Evolutionary conservation across 2,329 filamentous ascomycete species (phyloP), one percentile per base, ranked within the genome.

Genomic region (Penicillium sp.): DNA sequence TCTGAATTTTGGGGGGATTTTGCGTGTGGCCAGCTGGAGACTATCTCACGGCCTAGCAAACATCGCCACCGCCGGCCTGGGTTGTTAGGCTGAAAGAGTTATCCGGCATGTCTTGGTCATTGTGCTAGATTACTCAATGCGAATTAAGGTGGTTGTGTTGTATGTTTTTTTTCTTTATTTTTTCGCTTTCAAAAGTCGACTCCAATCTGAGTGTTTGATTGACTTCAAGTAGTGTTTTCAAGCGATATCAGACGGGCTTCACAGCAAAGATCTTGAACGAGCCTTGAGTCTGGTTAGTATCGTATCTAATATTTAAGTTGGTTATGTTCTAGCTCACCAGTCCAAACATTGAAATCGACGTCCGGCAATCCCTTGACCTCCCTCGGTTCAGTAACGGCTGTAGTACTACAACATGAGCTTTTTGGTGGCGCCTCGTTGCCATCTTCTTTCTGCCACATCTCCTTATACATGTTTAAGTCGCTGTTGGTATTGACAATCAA

Each of bases 391-490:
- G 13, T 42, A 9, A 26, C 2, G 8, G 35, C 53, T 49, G 35
- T n/a, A 1, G 26, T 4, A 55, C 50, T 37, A 42, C 60, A 62
- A 37, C 56, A 62, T 57, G 59, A 54, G 24, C 47, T 28, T 8
- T 44, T 28, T 28, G 56, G 2, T 9, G 12, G 33, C 33, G 42
- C n/a, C 17, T 9, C 35, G 19, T 53, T 35, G 22, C 30, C 47
- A 37, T 57, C 9, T 19, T 57, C 45, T 9, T 17, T 42, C 40
- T 38, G 28, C 53, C 37, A 53, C 54, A 58, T 57, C 38, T 61
- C 53, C 38, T 61, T 61, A 30, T 58, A 61, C 44, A 61, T 30
- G 15, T 61, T 61, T 5, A 61, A 54, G 19, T 61, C 59, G 19
- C 19, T 37, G 33, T 61, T 53, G 26, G 54, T 58, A 28, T 61